These are phyloP conservation scores for Cladosporium sp. DNA, from an alignment of 2,329 filamentous ascomycete genomes.

Conservation along the genomic window DNA sequence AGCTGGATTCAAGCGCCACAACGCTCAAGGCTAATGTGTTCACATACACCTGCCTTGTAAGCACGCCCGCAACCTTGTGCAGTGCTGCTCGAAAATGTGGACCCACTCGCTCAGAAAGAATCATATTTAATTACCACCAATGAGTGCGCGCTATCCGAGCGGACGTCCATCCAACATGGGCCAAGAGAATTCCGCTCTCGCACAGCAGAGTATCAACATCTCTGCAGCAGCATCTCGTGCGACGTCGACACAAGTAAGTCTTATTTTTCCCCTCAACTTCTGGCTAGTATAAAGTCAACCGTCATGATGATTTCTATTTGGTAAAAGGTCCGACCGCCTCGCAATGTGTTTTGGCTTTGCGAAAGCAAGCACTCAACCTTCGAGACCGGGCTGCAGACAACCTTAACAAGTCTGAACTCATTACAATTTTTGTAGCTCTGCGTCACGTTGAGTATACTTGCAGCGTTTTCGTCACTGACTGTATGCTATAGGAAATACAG, in stretches of 20 bases:
- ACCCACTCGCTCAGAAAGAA: not conserved
- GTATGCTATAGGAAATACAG: not conserved
- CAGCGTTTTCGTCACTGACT: not conserved
- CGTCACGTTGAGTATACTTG: not conserved
- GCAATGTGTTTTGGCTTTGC: constrained; percentile 45
- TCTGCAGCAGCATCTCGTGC: constrained; percentile 2
- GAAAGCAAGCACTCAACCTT: constrained; percentile 28
- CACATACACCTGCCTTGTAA: not conserved
- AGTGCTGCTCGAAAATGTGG: not conserved
- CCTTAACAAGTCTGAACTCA: not conserved
- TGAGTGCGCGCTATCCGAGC: not conserved
- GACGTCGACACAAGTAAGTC: constrained; percentile 10
- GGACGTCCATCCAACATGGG: constrained; percentile 13
- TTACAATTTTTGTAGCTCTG: not conserved
- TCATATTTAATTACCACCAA: not conserved
- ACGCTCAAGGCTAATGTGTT: not conserved
- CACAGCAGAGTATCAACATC: constrained; percentile 10
- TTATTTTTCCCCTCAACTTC: not conserved
- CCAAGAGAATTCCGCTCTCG: not conserved
- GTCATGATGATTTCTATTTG: constrained; percentile 35
- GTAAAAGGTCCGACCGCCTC: constrained; percentile 65
- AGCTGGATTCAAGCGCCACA: not conserved
- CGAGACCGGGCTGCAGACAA: constrained; percentile 26
- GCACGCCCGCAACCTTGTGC: not conserved
- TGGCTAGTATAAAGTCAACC: not conserved